Evolutionary conservation across 1,284 basidiomycete genomes (phyloP).

Genomic region (Microbotryum silenes-acaulis): DNA sequence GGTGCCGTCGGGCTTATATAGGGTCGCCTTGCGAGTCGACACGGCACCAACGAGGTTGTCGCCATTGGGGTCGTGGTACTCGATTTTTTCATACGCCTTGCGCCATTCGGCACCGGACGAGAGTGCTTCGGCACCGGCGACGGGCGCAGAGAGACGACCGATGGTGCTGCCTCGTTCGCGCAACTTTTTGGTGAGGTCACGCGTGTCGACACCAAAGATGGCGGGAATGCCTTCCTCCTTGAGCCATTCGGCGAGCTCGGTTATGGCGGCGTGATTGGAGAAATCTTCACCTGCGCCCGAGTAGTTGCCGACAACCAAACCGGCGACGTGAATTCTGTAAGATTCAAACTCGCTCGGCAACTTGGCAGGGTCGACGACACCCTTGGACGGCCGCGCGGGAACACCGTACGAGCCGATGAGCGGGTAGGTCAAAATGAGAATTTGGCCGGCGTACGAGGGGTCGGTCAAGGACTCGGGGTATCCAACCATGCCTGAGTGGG

Average conservation of each 20-base stretch:
- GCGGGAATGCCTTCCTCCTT: slow-evolving; percentile 93
- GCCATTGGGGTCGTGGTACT: slow-evolving; percentile 82
- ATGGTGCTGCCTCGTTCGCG: slow-evolving; percentile 91
- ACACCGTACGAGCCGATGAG: slow-evolving; percentile 98
- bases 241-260: slow-evolving; percentile 84
- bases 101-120: slow-evolving; percentile 53
- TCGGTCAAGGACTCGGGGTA: slow-evolving; percentile 98
- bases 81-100: slow-evolving; percentile 68
- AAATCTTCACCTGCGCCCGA: slow-evolving; percentile 64
- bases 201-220: slow-evolving; percentile 93
- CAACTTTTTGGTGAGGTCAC: slow-evolving; percentile 92
- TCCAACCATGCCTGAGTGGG: slow-evolving; percentile 81
- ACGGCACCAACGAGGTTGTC: slow-evolving; percentile 87
- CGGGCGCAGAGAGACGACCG: slow-evolving; percentile 52
- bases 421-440: slow-evolving; percentile 94
- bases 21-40: slow-evolving; percentile 59
- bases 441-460: slow-evolving; percentile 97
- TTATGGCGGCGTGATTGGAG: slow-evolving; percentile 87
- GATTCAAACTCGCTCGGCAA: slow-evolving; percentile 86
- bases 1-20: slow-evolving; percentile 58
- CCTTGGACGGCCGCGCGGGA: slow-evolving; percentile 55
- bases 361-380: slow-evolving; percentile 43
- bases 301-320: slow-evolving; percentile 88
- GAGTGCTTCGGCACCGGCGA: slow-evolving; percentile 44
- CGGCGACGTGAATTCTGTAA: slow-evolving; percentile 84